Evolutionary conservation across 1,284 basidiomycete genomes (phyloP).

Genomic region (Leccinum griseonigrum): DNA sequence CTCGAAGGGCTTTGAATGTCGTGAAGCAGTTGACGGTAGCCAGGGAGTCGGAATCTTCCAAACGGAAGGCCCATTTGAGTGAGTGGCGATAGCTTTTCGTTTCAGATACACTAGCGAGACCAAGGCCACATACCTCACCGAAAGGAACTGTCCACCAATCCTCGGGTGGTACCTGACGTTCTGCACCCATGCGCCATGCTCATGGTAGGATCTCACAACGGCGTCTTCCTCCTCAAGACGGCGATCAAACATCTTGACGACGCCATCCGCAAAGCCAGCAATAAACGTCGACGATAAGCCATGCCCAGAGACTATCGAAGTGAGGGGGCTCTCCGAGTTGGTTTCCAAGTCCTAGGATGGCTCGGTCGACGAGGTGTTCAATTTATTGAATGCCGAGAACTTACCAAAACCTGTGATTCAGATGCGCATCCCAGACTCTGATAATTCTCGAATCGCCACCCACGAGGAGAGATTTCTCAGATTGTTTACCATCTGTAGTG

Average conservation of each 20-base stretch:
- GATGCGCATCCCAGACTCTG: conserved; percentile 94
- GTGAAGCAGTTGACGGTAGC: conserved; percentile 80
- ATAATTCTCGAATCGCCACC: conserved; percentile 91
- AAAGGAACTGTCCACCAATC: conserved; percentile 74
- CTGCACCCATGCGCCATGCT: conserved; percentile 91
- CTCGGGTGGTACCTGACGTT: conserved; percentile 86
- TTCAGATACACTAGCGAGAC: neutral
- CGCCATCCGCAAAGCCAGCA: conserved; percentile 92
- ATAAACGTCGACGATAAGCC: conserved; percentile 81
- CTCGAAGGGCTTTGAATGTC: conserved; percentile 70
- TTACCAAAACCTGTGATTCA: conserved; percentile 79
- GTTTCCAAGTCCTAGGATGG: conserved; percentile 77
- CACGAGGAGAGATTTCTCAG: conserved; percentile 79
- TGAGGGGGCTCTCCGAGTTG: conserved; percentile 87
- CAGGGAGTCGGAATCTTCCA: conserved; percentile 79
- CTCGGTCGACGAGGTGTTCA: neutral
- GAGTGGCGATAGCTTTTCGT: conserved; percentile 30
- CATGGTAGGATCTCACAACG: conserved; percentile 80
- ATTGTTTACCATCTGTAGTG: conserved; percentile 90
- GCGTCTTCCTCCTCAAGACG: conserved; percentile 82
- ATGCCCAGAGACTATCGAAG: conserved; percentile 80
- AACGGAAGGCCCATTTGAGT: conserved; percentile 73
- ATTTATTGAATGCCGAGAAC: conserved; percentile 20
- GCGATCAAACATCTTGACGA: conserved; percentile 89
- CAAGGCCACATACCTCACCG: conserved; percentile 67